A percentile compares a stretch with the other conserved stretches of the same genome.
Conservation (phyloP, 2,329 filamentous ascomycete genomes). For the Parasarocladium wereldwijsianum region DNA sequence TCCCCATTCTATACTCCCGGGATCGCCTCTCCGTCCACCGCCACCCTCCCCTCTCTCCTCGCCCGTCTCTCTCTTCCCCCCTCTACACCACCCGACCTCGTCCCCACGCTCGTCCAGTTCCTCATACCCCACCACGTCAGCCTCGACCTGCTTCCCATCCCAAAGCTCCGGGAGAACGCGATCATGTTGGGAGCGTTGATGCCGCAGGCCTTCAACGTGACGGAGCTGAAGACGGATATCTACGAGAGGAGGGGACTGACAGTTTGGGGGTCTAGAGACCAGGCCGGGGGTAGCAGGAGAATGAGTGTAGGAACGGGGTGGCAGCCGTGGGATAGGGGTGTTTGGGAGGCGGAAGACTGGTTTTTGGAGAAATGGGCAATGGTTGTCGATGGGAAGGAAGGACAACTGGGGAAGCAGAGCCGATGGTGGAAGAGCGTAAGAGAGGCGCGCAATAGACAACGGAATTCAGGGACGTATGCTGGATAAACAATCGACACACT, state of each 20-base stretch:
- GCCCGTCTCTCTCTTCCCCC: accelerated
- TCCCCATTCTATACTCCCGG: conserved; percentile 13
- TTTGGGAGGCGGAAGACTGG: conserved; percentile 15
- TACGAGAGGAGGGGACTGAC: conserved; percentile 10
- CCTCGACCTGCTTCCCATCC: conserved; percentile 13
- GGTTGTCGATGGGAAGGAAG: conserved; percentile 9
- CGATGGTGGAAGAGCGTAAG: conserved; percentile 7
- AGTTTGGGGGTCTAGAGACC: conserved; percentile 7
- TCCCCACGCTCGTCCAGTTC: conserved; percentile 12
- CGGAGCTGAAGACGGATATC: conserved; percentile 14
- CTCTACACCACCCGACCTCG: conserved; percentile 8
- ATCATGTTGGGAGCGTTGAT: conserved; percentile 12
- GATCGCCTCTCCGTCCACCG: conserved; percentile 2
- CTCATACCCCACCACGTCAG: conserved; percentile 13
- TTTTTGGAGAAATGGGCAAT: conserved; percentile 13
- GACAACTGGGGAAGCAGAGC: conserved; percentile 10
- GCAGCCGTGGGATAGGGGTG: conserved; percentile 13
- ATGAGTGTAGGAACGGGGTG: conserved; percentile 4
- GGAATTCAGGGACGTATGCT: too few relatives aligned
- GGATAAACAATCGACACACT: too few relatives aligned
- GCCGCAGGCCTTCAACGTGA: conserved; percentile 9
- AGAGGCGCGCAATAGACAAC: too few relatives aligned
- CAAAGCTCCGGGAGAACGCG: conserved; percentile 11
- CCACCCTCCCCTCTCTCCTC: conserved; percentile 4
- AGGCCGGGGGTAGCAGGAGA: not conserved